Base-by-base conservation (phyloP, 148 eudicot species). In the Rhododendron kiyosumense region DNA sequence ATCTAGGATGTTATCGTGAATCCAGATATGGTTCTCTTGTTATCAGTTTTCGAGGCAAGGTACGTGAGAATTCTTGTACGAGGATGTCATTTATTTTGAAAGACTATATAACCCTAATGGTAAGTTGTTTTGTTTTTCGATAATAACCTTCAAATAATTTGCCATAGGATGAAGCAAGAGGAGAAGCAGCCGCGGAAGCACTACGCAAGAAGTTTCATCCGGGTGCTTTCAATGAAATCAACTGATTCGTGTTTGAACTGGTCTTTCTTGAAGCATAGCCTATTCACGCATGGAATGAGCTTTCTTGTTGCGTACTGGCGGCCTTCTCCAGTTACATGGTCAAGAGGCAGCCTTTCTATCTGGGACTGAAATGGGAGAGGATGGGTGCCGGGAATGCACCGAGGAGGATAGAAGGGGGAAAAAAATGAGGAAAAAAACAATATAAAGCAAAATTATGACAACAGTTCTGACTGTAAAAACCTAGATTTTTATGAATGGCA, bases 21-120 rank as follows among this genome's bases (percentile, higher is more conserved):
- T 91, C 96, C 74, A 93, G 99, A 86, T 86, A 61, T 32, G 98
- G 94, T 2, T 87, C 94, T 36, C 95, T 97, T 51, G 85, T 97
- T 24, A 92, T 97, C 36, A 90, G 90, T 79, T 83, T 97, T 32
- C 87, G 92, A 92, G 98, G 99, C 83, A 97, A 95, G 98, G 99
- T 97, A 88, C 18, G 32, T 1, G 80, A 52, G 65, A 28, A 79
- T n/a, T 18, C 4, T 41, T 84, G 34, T 38, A 20, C 41, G 17
- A 24, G 51, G 61, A 65, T 28, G 36, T 74, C 32, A 5, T 52
- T 32, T 79, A 18, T 6, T 30, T 24, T 52, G 15, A 17, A 63
- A 73, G 51, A 17, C n/a, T 43, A 48, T 12, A 10, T 24, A 69
- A 41, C 30, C 17, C 26, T n/a, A 28, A 38, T 6, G 5, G 67